Conservation (phyloP, 1,284 basidiomycete species). For the Ganoderma lingzhi region DNA sequence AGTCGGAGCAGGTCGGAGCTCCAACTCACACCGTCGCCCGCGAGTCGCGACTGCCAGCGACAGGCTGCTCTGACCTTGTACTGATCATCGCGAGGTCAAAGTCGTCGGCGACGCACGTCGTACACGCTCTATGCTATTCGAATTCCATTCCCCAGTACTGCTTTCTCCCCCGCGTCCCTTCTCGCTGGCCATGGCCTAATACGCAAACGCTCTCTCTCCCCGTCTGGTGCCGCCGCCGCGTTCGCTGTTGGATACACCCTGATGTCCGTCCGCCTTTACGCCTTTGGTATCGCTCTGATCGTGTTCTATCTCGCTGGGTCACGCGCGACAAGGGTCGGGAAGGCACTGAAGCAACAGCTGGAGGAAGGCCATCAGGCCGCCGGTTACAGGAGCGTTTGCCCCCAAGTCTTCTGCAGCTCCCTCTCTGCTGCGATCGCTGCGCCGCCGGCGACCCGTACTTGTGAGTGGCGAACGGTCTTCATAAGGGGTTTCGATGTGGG, state of each 20-base stretch:
- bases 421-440: conserved; percentile 74
- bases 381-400: conserved; percentile 71
- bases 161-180: conserved; percentile 46
- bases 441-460: conserved; percentile 55
- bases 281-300: conserved; percentile 80
- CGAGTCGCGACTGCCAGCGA: no score
- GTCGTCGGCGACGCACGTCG: not conserved
- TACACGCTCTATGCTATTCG: not conserved
- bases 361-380: conserved; percentile 81
- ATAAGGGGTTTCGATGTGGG: conserved; percentile 12
- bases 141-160: not conserved
- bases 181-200: conserved; percentile 58
- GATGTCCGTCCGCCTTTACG: conserved; percentile 65
- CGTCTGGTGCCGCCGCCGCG: conserved; percentile 78
- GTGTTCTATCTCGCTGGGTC: conserved; percentile 87
- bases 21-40: no score
- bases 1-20: no score
- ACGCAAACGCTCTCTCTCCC: conserved; percentile 68
- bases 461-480: conserved; percentile 34
- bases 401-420: conserved; percentile 87
- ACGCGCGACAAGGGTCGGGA: conserved; percentile 86
- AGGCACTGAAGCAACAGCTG: conserved; percentile 72
- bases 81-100: not conserved
- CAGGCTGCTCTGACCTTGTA: not conserved
- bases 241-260: conserved; percentile 76